Evolutionary conservation across 2,329 filamentous ascomycete genomes (phyloP).

Genomic region (Colletotrichum sidae): DNA sequence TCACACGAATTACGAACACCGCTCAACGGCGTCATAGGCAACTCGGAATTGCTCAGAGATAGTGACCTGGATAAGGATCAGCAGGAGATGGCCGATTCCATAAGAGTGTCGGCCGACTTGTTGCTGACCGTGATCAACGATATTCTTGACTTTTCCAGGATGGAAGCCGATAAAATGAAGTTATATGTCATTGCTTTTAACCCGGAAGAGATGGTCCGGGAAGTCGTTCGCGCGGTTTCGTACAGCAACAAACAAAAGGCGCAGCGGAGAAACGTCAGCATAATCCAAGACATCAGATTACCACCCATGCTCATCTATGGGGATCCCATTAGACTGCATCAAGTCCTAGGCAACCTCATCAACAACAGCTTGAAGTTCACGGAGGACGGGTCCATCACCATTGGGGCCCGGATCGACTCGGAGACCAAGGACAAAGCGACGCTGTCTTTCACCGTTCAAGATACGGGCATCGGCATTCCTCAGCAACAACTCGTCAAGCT

Average conservation of each 20-base stretch:
- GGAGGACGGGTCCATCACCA: constrained; percentile 85
- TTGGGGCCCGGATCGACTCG: constrained; percentile 78
- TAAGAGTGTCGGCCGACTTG: constrained; percentile 86
- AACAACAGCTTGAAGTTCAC: constrained; percentile 97
- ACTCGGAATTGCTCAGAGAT: constrained; percentile 85
- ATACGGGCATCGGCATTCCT: constrained; percentile 92
- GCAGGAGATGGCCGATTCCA: constrained; percentile 87
- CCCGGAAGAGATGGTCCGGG: constrained; percentile 73
- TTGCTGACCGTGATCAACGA: constrained; percentile 95
- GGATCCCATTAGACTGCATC: constrained; percentile 74
- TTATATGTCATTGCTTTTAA: constrained; percentile 79
- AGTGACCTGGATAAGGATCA: constrained; percentile 81
- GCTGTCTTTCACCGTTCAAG: constrained; percentile 86
- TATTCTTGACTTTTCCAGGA: constrained; percentile 94
- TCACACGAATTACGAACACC: constrained; percentile 86
- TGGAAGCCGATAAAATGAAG: constrained; percentile 89
- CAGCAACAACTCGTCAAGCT: constrained; percentile 85
- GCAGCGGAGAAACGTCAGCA: constrained; percentile 71
- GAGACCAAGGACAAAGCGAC: constrained; percentile 78
- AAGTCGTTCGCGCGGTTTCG: constrained; percentile 74
- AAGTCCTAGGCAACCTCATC: constrained; percentile 84
- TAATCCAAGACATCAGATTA: constrained; percentile 77
- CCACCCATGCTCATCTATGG: constrained; percentile 80
- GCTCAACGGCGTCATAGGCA: constrained; percentile 89
- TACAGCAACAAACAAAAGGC: constrained; percentile 75